These are phyloP conservation scores for Monosporascus sp. DNA, from an alignment of 2,329 filamentous ascomycete species.

Conservation along the genomic window DNA sequence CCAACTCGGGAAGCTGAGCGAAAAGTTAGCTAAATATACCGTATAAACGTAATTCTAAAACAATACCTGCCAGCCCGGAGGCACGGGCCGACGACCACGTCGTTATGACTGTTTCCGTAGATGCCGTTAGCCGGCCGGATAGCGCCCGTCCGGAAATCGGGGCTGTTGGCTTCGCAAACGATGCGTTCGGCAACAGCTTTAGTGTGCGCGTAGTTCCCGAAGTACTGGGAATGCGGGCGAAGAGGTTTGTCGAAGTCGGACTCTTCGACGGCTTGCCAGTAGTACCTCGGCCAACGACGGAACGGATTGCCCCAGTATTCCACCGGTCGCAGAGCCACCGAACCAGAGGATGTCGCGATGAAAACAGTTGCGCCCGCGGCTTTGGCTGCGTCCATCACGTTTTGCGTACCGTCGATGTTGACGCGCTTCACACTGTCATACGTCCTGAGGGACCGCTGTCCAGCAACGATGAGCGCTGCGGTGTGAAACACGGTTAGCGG, in stretches of 20 bases:
- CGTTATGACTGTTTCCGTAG: conserved; percentile 40
- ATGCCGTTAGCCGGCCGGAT: conserved; percentile 49
- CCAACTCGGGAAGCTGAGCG: conserved; percentile 33
- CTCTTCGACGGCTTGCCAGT: conserved; percentile 37
- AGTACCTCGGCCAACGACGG: conserved; percentile 29
- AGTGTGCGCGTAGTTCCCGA: conserved; percentile 39
- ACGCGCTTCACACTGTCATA: conserved; percentile 34
- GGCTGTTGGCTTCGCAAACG: conserved; percentile 27
- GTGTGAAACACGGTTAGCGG: conserved; percentile 46
- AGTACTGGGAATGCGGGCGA: conserved; percentile 34
- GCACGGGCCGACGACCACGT: conserved; percentile 33
- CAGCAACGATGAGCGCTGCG: conserved; percentile 40
- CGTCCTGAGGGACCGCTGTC: conserved; percentile 34
- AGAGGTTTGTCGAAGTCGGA: conserved; percentile 32
- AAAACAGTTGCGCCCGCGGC: conserved; percentile 37
- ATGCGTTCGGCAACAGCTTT: conserved; percentile 41
- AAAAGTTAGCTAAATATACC: conserved; percentile 23
- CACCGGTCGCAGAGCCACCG: conserved; percentile 33
- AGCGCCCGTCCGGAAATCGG: conserved; percentile 44
- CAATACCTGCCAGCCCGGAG: conserved; percentile 7
- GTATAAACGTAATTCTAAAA: background rate
- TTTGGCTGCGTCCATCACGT: conserved; percentile 38
- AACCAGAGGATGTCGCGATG: conserved; percentile 41
- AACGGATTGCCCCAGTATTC: conserved; percentile 33
- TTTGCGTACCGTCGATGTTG: conserved; percentile 40